Evolutionary conservation across 108 stramenopile genomes (phyloP), one percentile per base, ranked within the genome.

Genomic region (Cyclotella atomus): DNA sequence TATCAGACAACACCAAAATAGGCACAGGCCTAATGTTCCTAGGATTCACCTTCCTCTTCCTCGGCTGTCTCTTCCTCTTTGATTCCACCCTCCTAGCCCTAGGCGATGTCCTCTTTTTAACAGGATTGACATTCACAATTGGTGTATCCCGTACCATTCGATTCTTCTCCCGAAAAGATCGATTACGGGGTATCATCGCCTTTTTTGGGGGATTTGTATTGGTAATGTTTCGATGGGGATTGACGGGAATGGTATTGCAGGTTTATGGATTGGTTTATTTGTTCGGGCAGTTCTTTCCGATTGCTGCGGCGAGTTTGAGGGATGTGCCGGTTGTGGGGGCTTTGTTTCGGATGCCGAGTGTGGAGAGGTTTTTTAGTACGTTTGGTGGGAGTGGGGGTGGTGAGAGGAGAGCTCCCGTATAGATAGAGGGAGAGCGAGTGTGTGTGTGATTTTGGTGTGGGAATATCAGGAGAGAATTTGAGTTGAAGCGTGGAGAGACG

Each of bases 261-360:
- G 43, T 91, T 3, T 96, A 96, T 59, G 95, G 95, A 25, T 68
- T 96, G 50, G 76, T 96, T 3, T 96, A 96, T 73, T 70, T 96
- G 49, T 96, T 96, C 77, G 95, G 95, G 53, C 95, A 96, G 54
- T 96, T 96, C 78, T 94, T 96, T 77, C 95, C 95, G 1, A 96
- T 96, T 68, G 92, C 90, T 10, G 91, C 91, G 25, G 85, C 89
- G 56, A 85, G 88, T 27, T 80, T 94, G 88, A 84, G 85, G 73
- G 87, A 94, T 67, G 89, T 88, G 20, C 94, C 94, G 1, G 85
- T 92, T 21, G 82, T 95, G 68, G 94, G 94, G 63, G 74, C 73
- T 17, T 65, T 92, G 36, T 84, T 95, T 54, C 78, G 85, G 20
- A 59, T 82, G 38, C 91, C 91, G 35, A 79, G 73, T 0, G 83